phyloP scores from a whole-genome alignment of 2,329 filamentous ascomycete species.

The Clonostachys rosea region DNA sequence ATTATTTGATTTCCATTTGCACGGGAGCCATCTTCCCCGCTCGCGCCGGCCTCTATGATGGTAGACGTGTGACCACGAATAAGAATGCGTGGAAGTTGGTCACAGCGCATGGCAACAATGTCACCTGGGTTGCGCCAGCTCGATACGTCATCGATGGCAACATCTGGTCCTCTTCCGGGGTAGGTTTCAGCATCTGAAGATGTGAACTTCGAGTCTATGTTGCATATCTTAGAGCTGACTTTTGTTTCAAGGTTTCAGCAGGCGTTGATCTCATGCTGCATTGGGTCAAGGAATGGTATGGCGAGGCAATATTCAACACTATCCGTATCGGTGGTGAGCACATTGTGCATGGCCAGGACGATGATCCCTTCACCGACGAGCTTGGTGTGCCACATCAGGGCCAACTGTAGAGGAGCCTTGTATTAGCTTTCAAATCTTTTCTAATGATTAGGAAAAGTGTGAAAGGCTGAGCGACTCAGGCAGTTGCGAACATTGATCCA shows the following conservation, averaged over 20 bases:
- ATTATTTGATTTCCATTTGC: constrained; percentile 60
- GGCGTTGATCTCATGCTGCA: constrained; percentile 1
- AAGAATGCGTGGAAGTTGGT: constrained; percentile 51
- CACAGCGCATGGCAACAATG: constrained; percentile 37
- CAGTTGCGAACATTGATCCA: too few relatives aligned
- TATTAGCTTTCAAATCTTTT: too few relatives aligned
- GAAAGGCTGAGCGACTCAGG: too few relatives aligned
- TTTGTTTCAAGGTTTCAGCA: not conserved
- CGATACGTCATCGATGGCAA: constrained; percentile 64
- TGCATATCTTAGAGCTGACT: not conserved
- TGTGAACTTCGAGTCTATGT: not conserved
- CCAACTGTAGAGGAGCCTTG: not conserved
- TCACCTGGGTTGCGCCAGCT: constrained; percentile 56
- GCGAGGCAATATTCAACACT: not conserved
- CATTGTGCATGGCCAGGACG: not conserved
- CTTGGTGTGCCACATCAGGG: not conserved
- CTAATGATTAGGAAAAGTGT: too few relatives aligned
- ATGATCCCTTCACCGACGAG: constrained; percentile 2
- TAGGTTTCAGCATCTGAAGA: not conserved
- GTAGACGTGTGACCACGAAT: constrained; percentile 60
- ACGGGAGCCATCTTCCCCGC: constrained; percentile 59
- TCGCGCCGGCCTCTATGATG: constrained; percentile 53
- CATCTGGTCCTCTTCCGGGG: constrained; percentile 50
- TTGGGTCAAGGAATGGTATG: not conserved
- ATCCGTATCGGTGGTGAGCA: not conserved